Base-by-base conservation (phyloP, 1,284 basidiomycete genomes). In the Tausonia pullulans region DNA sequence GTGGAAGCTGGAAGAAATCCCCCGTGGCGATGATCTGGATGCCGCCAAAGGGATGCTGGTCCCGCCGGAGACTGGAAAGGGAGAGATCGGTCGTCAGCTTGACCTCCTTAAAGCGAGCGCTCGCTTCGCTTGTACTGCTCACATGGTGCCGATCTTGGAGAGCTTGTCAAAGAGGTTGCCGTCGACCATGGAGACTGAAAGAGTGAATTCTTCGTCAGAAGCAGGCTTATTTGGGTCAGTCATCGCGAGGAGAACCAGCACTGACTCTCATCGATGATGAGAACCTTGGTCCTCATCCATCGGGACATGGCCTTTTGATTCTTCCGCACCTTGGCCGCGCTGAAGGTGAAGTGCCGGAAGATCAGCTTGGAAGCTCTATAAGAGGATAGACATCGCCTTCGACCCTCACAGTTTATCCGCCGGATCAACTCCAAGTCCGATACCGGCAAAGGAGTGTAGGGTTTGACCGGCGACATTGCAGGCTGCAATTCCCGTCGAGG, bases 1-100 rank as follows among this genome's bases (percentile, higher is more conserved):
- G 95, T 1, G 96, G 96, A 5, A 99, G 79, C 75, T 99, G 95
- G 54, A 92, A 97, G 77, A 98, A 98, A 74, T 98, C 95, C 14
- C 95, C 95, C 0, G 92, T 95, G 10, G 96, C 83, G 67, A 94
- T 83, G 67, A 99, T 78, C 87, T 92, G 92, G 48, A 98, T 94
- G 0, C 94, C 95, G n/a, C 96, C 95, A 69, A 97, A 98, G 0
- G 94, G 89, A 58, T 78, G 74, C 0, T 76, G 69, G 2, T 85
- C 86, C 69, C 90, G 82, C 16, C 64, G 54, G 1, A 65, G 39
- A 27, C 59, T 61, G 13, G 27, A 1, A 27, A 27, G 27, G 27
- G 27, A 27, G 27, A 27, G 27, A 27, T 27, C 27, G 27, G 27
- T 27, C 27, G 27, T 27, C 27, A 27, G 27, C 27, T 27, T 27